A percentile compares a stretch with the other conserved stretches of the same genome.
Conservation (phyloP, 2,329 filamentous ascomycete species). For the Rhynchosporium agropyri region DNA sequence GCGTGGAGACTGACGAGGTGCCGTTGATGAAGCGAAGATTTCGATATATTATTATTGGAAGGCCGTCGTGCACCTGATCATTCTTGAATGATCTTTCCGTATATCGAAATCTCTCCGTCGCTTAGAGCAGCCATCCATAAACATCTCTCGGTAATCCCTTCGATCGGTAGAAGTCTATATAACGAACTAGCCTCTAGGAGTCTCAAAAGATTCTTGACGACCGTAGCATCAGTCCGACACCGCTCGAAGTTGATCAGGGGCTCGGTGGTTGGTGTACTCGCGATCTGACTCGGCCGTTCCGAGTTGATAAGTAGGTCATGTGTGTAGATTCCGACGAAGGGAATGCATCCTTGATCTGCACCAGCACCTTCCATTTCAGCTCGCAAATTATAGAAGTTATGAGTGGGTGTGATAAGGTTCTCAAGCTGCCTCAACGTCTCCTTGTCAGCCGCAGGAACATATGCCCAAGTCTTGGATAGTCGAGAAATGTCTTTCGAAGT, state of each 20-base stretch:
- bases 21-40: neutral
- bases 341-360: slow-evolving; percentile 74
- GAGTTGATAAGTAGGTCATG: slow-evolving; percentile 83
- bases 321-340: slow-evolving; percentile 82
- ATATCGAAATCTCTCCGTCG: slow-evolving; percentile 71
- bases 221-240: slow-evolving; percentile 72
- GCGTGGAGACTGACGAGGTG: slow-evolving; percentile 3
- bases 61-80: slow-evolving; percentile 24
- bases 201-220: slow-evolving; percentile 78
- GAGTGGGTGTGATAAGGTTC: slow-evolving; percentile 71
- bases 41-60: slow-evolving; percentile 13
- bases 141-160: slow-evolving; percentile 77
- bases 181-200: slow-evolving; percentile 78
- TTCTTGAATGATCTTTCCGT: slow-evolving; percentile 40
- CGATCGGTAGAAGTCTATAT: slow-evolving; percentile 74
- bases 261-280: slow-evolving; percentile 64
- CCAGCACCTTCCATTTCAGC: slow-evolving; percentile 74
- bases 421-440: slow-evolving; percentile 70
- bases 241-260: slow-evolving; percentile 83
- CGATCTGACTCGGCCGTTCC: slow-evolving; percentile 75
- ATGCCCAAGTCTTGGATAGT: slow-evolving; percentile 69
- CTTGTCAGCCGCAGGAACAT: slow-evolving; percentile 67
- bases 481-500: slow-evolving; percentile 72
- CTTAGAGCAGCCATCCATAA: slow-evolving; percentile 81
- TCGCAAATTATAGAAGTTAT: slow-evolving; percentile 76